A percentile compares a stretch with the other conserved stretches of the same genome.
phyloP scores from a whole-genome alignment of 768 basidiomycete genomes.

The Pholiota conissans region DNA sequence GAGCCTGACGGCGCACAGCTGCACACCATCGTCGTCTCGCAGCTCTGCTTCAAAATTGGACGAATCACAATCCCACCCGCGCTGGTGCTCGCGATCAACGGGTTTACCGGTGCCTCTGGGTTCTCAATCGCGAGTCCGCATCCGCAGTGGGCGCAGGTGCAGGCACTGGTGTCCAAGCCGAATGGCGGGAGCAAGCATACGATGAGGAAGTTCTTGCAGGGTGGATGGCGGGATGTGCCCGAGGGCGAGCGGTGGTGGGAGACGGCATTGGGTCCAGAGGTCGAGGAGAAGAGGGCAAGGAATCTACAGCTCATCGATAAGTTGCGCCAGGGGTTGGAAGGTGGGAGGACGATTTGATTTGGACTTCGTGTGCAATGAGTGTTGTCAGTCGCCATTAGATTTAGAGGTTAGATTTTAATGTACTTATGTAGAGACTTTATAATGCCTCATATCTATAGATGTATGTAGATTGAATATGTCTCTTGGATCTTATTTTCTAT shows the following conservation, averaged over 20 bases:
- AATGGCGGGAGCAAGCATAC: constrained; percentile 36
- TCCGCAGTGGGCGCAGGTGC: constrained; percentile 47
- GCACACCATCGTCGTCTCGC: constrained; percentile 65
- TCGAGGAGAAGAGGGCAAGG: constrained; percentile 40
- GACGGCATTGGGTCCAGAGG: constrained; percentile 46
- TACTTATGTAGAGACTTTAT: background rate
- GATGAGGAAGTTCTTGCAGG: constrained; percentile 48
- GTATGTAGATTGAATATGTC: too few relatives aligned
- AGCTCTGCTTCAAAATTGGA: constrained; percentile 67
- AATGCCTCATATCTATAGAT: background rate
- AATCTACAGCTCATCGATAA: constrained; percentile 33
- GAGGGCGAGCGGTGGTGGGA: constrained; percentile 72
- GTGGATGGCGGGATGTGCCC: constrained; percentile 63
- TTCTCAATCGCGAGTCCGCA: constrained; percentile 46
- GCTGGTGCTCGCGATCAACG: constrained; percentile 59
- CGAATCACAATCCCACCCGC: constrained; percentile 75
- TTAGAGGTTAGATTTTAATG: background rate
- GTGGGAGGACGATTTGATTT: constrained; percentile 21
- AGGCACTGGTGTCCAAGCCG: constrained; percentile 31
- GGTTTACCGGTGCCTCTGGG: constrained; percentile 41
- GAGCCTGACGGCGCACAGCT: constrained; percentile 58
- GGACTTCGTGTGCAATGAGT: too few relatives aligned
- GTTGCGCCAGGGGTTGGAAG: constrained; percentile 36
- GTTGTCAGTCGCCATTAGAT: too few relatives aligned
- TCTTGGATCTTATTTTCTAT: too few relatives aligned